These are phyloP conservation scores for Mortierella sp. DNA, from an alignment of 371 early-diverging fungal genomes.

Conservation along the genomic window DNA sequence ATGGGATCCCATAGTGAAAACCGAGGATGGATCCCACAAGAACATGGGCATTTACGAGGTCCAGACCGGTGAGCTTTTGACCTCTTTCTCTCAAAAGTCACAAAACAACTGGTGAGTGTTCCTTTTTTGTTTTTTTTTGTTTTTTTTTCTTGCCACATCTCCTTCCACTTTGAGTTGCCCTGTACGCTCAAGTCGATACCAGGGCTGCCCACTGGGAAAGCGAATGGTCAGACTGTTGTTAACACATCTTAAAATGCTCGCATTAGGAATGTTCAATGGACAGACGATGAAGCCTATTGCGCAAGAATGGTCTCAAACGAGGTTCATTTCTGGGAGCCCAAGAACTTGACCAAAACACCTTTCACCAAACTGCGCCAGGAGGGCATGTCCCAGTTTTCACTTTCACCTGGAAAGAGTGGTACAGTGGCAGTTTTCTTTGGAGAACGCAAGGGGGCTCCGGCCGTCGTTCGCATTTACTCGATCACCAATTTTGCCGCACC, in stretches of 20 bases:
- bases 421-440: conserved; percentile 90
- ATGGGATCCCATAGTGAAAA: conserved; percentile 62
- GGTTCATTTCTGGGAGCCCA: conserved; percentile 88
- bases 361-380: conserved; percentile 77
- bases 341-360: conserved; percentile 70
- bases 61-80: conserved; percentile 73
- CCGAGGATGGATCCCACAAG: conserved; percentile 73
- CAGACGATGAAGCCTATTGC: conserved; percentile 88
- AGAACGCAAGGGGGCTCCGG: conserved; percentile 86
- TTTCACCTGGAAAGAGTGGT: conserved; percentile 89
- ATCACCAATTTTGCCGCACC: conserved; percentile 80
- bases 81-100: conserved; percentile 83
- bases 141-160: conserved; percentile 1
- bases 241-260: background rate
- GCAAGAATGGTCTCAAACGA: conserved; percentile 88
- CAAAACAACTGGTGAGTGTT: conserved; percentile 71
- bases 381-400: conserved; percentile 81
- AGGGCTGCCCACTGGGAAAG: too few species aligned
- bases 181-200: too few species aligned
- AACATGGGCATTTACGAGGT: conserved; percentile 87
- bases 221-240: background rate
- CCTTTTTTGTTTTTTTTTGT: background rate
- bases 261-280: conserved; percentile 90
- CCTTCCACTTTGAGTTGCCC: too few species aligned
- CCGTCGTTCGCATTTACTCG: conserved; percentile 82